Base-by-base conservation (phyloP, 2,329 filamentous ascomycete genomes). In the Exophiala aquamarina region DNA sequence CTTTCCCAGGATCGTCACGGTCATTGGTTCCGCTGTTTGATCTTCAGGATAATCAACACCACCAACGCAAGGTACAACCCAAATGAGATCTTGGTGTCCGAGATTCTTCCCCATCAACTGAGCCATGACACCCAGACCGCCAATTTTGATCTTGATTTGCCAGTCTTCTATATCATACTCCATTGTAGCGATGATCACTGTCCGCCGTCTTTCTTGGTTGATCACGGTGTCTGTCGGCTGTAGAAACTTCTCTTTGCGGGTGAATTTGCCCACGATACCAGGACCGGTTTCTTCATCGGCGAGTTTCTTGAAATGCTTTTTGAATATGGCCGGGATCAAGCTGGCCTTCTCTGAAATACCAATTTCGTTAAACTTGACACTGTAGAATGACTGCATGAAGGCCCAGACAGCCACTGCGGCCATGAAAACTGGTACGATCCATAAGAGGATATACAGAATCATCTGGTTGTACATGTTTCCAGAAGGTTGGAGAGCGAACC, bases 161-260 rank as follows among this genome's bases (percentile, higher is more conserved):
- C 83, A 86, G 60, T 86, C 83, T 45, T 83, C 79, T 50, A 86
- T 85, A 52, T 86, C 81, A 64, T 86, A 86, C 63, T 86, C 83
- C 79, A 86, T 84, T 5, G 83, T 86, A 10, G 81, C 83, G 43
- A 86, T 83, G 17, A 86, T 72, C 2, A 84, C 77, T 23, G 76
- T 84, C n/a, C 78, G 70, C 3, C 56, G 52, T 74, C 61, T 56
- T 75, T 73, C 45, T 69, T 68, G 55, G 70, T 74, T 50, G 72
- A 79, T 5, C 72, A 75, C 20, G 72, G 66, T 43, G 70, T 63
- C 50, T 65, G 63, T 55, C 68, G 75, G 71, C 69, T 81, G 62
- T 79, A 82, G 34, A 34, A 56, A 56, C 11, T 44, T 53, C 19
- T 44, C 48, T 40, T 52, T 50, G 7, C 50, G 44, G 6, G 41